Evolutionary conservation across 768 basidiomycete species (phyloP), one percentile per base, ranked within the genome.

Genomic region (Macrolepiota dolichaula): DNA sequence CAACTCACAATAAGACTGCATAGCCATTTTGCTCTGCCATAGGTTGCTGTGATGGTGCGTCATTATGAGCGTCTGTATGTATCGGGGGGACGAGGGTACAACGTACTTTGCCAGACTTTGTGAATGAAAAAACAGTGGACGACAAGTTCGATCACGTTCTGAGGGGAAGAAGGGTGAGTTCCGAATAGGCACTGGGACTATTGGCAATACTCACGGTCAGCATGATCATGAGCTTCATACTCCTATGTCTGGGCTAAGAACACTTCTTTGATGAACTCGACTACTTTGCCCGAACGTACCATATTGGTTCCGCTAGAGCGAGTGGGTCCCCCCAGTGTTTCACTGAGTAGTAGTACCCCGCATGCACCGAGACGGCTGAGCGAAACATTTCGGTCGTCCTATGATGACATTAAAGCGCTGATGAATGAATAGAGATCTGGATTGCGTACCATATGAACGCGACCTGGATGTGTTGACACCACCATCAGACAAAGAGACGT

Each of bases 171-270:
- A 4, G 12, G 19, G 19, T 27, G 15, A 49, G 22, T 24, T 19
- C 3, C 25, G 13, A 10, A 10, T 17, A 19, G 1, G 46, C 19
- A 22, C 44, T 22, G 55, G 44, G 3, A 32, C 29, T 32, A 35
- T 35, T 17, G 44, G 15, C 5, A n/a, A 4, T 24, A 37, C 52
- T 38, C 12, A 60, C 59, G 17, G 59, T 60, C 51, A 60, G 27
- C 51, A 60, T 53, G 15, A 60, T 54, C 59, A 60, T 60, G 1
- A 60, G 51, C 40, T 60, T 60, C 59, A 60, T 60, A 24, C 51
- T 60, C 59, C 59, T 60, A 17, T 17, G 24, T 42, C 7, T 27
- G 13, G 10, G 19, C 12, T 49, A 24, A 49, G 47, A 24, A 15
- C 47, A 7, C 24, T 27, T 27, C 22, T 49, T 13, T 27, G 47